Evolutionary conservation across 2,329 filamentous ascomycete genomes (phyloP), one percentile per base, ranked within the genome.

Genomic region (Penicillium paneum): DNA sequence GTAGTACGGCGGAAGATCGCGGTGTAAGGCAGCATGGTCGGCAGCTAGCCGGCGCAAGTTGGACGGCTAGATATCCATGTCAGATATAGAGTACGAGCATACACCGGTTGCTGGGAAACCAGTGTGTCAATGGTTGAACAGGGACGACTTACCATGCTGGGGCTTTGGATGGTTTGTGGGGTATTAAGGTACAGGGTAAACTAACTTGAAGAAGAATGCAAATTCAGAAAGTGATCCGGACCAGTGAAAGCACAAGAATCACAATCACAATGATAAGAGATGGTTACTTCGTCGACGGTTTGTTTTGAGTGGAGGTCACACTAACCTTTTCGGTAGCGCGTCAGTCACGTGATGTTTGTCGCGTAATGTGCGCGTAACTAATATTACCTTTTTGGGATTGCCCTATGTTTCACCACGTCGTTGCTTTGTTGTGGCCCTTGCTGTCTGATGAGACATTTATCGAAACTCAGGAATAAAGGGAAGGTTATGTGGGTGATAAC

Each of bases 1-100:
- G 69, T 84, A 87, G 67, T 85, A 83, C 31, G 83, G 83, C 17
- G 84, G 84, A 1, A 85, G 78, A 8, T 76, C 69, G 54, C 76
- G 79, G 62, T 83, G 81, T 12, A 87, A 74, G 17, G 78, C 78
- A 57, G 78, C 78, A 67, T 85, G 83, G 67, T 87, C 84, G 58
- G 78, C 76, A 28, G 81, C 81, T 38, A 87, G 79, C 56, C 84
- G 81, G 53, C 83, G 81, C 42, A 86, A 52, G 42, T 67, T 68
- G n/a, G 70, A 71, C 51, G 65, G 62, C 73, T 74, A 38, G 21
- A 43, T 32, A 26, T 21, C n/a, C 39, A 47, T 52, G 52, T 62
- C 46, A 59, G 54, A 40, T 44, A 44, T n/a, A 38, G 28, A 34
- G 15, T 46, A 42, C 31, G 34, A 31, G 39, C 17, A n/a, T 48